These are phyloP conservation scores for Colletotrichum zoysiae DNA, from an alignment of 2,329 filamentous ascomycete species.

Conservation along the genomic window DNA sequence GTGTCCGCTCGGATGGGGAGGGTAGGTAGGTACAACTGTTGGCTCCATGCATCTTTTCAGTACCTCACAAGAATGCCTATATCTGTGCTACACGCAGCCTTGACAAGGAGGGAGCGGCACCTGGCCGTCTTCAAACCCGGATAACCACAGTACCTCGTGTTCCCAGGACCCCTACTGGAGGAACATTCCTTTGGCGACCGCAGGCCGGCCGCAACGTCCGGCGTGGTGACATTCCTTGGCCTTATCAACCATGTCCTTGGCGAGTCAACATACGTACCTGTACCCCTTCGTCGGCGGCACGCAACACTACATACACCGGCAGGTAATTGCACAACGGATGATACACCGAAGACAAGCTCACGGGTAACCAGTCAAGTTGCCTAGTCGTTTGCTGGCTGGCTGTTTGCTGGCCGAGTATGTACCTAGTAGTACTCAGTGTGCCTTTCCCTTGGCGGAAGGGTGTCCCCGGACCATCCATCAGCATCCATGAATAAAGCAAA, in stretches of 20 bases:
- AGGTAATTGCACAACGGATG: neutral
- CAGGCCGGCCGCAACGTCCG: neutral
- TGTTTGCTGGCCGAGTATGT: neutral
- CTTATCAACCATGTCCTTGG: constrained; percentile 39
- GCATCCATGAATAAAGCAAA: constrained; percentile 32
- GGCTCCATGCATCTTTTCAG: neutral
- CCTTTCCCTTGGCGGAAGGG: constrained; percentile 13
- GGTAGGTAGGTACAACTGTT: neutral
- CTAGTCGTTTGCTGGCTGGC: neutral
- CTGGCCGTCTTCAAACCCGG: constrained; percentile 32
- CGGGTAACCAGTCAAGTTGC: constrained; percentile 26
- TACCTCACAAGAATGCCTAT: neutral
- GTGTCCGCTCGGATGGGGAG: neutral
- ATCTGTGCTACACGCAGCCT: constrained; percentile 31
- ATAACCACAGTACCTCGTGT: constrained; percentile 28
- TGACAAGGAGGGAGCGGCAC: constrained; percentile 27
- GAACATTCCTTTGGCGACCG: constrained; percentile 20
- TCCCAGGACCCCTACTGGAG: constrained; percentile 34
- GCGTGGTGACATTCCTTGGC: constrained; percentile 28
- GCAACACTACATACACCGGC: neutral
- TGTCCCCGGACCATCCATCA: constrained; percentile 17
- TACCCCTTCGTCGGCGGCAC: neutral
- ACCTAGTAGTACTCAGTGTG: neutral
- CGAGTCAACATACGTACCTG: constrained; percentile 20
- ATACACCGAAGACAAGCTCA: constrained; percentile 25